Evolutionary conservation across 2,329 filamentous ascomycete species (phyloP).

Genomic region (Diaporthe sp.): DNA sequence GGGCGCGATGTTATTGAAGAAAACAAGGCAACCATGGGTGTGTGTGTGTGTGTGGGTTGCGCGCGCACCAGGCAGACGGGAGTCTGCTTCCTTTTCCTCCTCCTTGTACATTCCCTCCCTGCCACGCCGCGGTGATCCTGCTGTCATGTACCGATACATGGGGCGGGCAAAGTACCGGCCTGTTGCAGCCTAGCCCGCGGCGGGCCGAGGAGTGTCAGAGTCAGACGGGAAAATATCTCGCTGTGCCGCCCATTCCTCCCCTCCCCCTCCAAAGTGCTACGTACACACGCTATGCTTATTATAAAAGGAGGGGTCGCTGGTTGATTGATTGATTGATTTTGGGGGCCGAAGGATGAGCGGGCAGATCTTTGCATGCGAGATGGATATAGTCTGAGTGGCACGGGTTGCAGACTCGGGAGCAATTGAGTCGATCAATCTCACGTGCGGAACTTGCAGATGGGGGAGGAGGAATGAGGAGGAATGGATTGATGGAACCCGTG

Average conservation of each 20-base stretch:
- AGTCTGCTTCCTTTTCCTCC: not conserved
- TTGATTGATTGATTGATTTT: not conserved
- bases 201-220: slow-evolving; percentile 23
- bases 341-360: slow-evolving; percentile 41
- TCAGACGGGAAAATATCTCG: slow-evolving; percentile 28
- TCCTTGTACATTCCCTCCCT: not conserved
- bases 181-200: not conserved
- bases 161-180: not conserved
- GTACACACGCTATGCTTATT: not conserved
- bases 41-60: no score
- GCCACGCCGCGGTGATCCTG: not conserved
- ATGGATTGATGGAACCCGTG: slow-evolving; percentile 5
- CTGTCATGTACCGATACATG: slow-evolving; percentile 11
- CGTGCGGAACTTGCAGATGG: not conserved
- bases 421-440: slow-evolving; percentile 17
- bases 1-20: not conserved
- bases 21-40: not conserved
- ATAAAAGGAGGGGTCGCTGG: not conserved
- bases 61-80: not conserved
- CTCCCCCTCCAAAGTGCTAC: not conserved
- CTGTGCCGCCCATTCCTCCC: not conserved
- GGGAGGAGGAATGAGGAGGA: not conserved
- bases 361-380: slow-evolving; percentile 40
- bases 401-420: not conserved
- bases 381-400: slow-evolving; percentile 19